Evolutionary conservation across 768 basidiomycete species (phyloP).

Genomic region (Suillus americanus): DNA sequence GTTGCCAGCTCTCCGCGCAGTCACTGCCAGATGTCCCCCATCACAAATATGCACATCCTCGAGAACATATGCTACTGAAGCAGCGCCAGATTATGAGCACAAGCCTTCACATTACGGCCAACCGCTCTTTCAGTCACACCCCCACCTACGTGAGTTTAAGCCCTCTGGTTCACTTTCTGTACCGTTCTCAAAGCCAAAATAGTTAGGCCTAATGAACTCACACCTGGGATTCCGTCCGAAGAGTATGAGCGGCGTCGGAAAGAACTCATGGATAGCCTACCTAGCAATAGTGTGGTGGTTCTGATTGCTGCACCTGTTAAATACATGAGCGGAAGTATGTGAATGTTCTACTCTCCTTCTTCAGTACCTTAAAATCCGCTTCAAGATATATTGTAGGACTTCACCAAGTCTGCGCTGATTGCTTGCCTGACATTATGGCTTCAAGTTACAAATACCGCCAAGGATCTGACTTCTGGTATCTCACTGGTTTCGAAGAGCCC

Average conservation of each 20-base stretch:
- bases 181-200: slow-evolving; percentile 8
- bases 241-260: slow-evolving; percentile 78
- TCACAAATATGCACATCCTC: slow-evolving; percentile 4
- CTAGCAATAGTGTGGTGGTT: slow-evolving; percentile 72
- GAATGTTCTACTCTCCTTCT: slow-evolving; percentile 10
- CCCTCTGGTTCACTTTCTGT: slow-evolving; percentile 3
- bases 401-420: slow-evolving; percentile 5
- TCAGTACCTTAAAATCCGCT: slow-evolving; percentile 15
- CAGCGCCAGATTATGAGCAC: slow-evolving; percentile 20
- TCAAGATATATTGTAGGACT: slow-evolving; percentile 74
- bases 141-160: slow-evolving; percentile 63
- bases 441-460: slow-evolving; percentile 93
- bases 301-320: slow-evolving; percentile 78
- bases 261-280: slow-evolving; percentile 71
- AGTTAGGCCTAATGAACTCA: slow-evolving; percentile 69
- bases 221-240: slow-evolving; percentile 72
- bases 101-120: slow-evolving; percentile 85
- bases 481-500: slow-evolving; percentile 95
- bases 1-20: slow-evolving; percentile 6
- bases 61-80: slow-evolving; percentile 36
- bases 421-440: slow-evolving; percentile 10
- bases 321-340: slow-evolving; percentile 81
- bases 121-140: slow-evolving; percentile 74
- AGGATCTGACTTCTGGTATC: slow-evolving; percentile 90
- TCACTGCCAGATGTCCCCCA: not conserved